phyloP scores from a whole-genome alignment of 2,329 filamentous ascomycete species.

The Lachnellula hyalina region DNA sequence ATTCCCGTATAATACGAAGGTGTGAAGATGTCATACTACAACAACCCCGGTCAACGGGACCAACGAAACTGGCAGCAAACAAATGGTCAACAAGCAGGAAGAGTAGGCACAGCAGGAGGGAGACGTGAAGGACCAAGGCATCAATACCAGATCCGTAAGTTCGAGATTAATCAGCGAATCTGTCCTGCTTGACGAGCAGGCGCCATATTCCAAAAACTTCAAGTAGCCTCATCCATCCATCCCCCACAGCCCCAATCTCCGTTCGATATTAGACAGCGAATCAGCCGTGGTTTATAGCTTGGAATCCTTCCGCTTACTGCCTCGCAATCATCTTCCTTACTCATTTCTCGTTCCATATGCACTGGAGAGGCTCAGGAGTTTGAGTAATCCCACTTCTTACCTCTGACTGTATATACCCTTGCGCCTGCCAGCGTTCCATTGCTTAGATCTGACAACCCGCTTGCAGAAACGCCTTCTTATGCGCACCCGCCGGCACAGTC shows the following conservation, averaged over 20 bases:
- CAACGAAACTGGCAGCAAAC: neutral
- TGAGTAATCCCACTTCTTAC: neutral
- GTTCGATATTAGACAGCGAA: neutral
- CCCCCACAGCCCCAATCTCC: neutral
- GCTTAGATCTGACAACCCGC: neutral
- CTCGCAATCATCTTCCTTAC: neutral
- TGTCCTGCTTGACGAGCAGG: neutral
- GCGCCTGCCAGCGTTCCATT: neutral
- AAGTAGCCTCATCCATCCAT: neutral
- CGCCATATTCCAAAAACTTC: neutral
- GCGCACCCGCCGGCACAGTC: neutral
- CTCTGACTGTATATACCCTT: neutral
- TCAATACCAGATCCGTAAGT: neutral
- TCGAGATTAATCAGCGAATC: neutral
- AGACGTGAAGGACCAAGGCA: neutral
- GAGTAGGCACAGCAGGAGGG: neutral
- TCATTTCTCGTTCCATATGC: neutral
- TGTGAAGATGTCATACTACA: neutral
- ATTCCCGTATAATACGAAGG: neutral
- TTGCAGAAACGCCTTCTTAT: neutral
- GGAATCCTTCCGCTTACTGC: neutral
- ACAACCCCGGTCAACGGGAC: neutral
- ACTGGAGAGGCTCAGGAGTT: neutral
- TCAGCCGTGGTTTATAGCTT: neutral
- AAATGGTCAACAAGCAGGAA: neutral